Evolutionary conservation across 106 monocot species (phyloP), one percentile per base, ranked within the genome.

Genomic region (Cymbidium sinense): DNA sequence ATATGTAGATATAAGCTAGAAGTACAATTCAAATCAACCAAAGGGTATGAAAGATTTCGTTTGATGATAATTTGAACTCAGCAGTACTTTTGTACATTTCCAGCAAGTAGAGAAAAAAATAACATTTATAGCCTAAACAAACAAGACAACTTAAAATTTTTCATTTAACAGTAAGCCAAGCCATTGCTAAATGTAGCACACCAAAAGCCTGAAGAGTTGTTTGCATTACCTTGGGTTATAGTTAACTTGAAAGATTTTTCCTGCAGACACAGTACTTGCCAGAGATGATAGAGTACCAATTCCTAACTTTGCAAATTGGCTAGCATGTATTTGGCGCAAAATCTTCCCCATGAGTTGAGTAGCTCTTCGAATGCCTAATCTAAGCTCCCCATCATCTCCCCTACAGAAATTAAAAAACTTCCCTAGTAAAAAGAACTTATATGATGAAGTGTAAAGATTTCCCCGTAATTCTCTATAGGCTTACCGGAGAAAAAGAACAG

Each of bases 401-500:
- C 96, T 96, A 78, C 27, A 80, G 5, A 70, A 43, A 67, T 0
- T 77, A 79, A 37, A 11, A 43, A 72, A 72, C 2, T 0, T 39
- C 21, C 18, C 75, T 19, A 7, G 28, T 36, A 52, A 30, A 61
- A 76, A 41, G 41, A 41, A 7, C 9, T 64, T 64, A 41, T 9
- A 9, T 6, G 41, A 41, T 41, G 0, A 23, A 25, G 64, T 9
- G 28, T n/a, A 64, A 30, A 2, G 29, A 9, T 28, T n/a, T 64
- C 50, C 20, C 33, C 35, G 27, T 29, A 9, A 70, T 41, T 13
- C 50, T 70, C 2, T 64, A 2, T 64, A 3, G 28, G 7, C n/a
- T 5, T 86, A 91, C 96, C 96, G 82, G 67, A 96, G 91, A 79
- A 96, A 96, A 5, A 96, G 89, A 17, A 93, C 93, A 19, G 96